Evolutionary conservation across 2,329 filamentous ascomycete genomes (phyloP), one percentile per base, ranked within the genome.

Genomic region (Cordyceps militaris): DNA sequence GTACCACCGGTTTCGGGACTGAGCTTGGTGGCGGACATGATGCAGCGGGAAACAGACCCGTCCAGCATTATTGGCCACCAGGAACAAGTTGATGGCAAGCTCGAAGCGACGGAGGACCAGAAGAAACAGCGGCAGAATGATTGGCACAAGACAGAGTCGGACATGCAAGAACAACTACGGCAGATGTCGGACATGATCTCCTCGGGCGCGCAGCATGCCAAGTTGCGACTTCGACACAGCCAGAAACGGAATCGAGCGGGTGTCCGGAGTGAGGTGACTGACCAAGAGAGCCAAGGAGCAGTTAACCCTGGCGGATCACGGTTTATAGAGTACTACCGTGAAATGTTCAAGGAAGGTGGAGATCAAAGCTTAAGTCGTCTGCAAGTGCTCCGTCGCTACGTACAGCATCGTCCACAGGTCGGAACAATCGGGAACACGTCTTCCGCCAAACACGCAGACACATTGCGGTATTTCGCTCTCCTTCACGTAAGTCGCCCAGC

Each of bases 41-140:
- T 57, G 46, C 55, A 57, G 38, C 36, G 55, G 13, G 36, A 34
- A 40, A 50, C 47, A 7, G 38, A 51, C 1, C 70, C 67, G 1
- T 50, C 61, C 23, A 63, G 60, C 21, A 52, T 70, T 53, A 53
- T 61, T 0, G 63, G 66, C 9, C 63, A 69, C 9, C 62, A 67
- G 0, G 55, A 61, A 21, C 16, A 19, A 5, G 23, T 7, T 2
- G 28, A n/a, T 40, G 24, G 4, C n/a, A 24, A n/a, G 21, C n/a
- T 28, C 3, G 43, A 47, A 43, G 28, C 21, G 11, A 1, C 34
- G 13, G 11, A 11, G 11, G 7, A n/a, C n/a, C 46, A 36, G 38
- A 13, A 14, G 13, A 21, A n/a, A 16, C 13, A 57, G 10, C 36
- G 11, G 21, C 28, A 21, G 7, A 47, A 46, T 19, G 55, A 44